A percentile compares a stretch with the other conserved stretches of the same genome.
These are phyloP conservation scores for Puccinellia tenuiflora DNA, from an alignment of 176 grass and related monocot genomes.

Conservation along the genomic window DNA sequence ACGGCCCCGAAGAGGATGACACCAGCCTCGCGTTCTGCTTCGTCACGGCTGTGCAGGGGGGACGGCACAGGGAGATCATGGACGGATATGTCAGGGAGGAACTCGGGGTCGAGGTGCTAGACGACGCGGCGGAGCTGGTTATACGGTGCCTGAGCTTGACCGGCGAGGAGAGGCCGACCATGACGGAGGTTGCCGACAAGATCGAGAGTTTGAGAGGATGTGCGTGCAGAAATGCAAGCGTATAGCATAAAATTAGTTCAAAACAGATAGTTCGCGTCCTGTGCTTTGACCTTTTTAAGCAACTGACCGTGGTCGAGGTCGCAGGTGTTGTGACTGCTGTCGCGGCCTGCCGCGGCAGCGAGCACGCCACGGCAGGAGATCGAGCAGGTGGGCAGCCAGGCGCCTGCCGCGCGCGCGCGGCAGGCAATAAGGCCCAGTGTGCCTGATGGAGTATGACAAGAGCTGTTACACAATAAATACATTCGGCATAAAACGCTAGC, in stretches of 20 bases:
- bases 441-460: no score
- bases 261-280: no score
- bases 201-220: slow-evolving; percentile 14
- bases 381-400: no score
- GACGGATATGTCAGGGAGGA: slow-evolving; percentile 18
- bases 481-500: no score
- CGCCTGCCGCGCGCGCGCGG: no score
- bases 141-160: slow-evolving; percentile 29
- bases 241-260: background rate
- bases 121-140: background rate
- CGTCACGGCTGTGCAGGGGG: background rate
- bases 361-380: no score
- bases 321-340: no score
- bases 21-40: slow-evolving; percentile 32
- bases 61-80: slow-evolving; percentile 15
- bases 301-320: no score
- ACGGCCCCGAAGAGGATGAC: slow-evolving; percentile 19
- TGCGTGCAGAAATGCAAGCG: background rate
- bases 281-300: no score
- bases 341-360: no score
- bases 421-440: no score
- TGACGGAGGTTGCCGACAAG: slow-evolving; percentile 38
- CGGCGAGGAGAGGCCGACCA: slow-evolving; percentile 34
- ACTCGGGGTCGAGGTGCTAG: background rate
- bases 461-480: no score